A percentile compares a stretch with the other conserved stretches of the same genome.
phyloP scores from a whole-genome alignment of 768 basidiomycete genomes.

The Phaffia tasmanica region DNA sequence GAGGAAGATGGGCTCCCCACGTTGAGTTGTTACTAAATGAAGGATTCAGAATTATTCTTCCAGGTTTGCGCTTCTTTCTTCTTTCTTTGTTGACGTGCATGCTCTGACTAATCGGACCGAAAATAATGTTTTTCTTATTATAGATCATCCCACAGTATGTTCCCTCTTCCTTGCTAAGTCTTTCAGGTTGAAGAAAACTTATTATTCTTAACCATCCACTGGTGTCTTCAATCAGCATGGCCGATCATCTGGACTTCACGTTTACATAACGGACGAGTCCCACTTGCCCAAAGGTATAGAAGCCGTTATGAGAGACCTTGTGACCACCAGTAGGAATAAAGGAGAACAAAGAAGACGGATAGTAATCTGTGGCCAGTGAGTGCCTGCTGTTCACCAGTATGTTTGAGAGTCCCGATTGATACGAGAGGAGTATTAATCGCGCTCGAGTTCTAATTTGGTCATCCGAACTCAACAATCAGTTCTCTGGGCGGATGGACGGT shows the following conservation, averaged over 20 bases:
- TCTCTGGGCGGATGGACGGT: conserved; percentile 39
- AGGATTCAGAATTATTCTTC: conserved; percentile 39
- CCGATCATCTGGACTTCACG: conserved; percentile 33
- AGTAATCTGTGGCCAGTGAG: no score
- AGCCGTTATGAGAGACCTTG: conserved; percentile 35
- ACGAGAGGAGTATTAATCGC: no score
- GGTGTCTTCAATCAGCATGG: conserved; percentile 24
- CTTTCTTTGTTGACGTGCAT: no score
- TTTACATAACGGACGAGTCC: conserved; percentile 33
- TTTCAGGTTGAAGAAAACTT: no score
- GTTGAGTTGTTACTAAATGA: conserved; percentile 34
- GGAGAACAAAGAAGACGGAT: conserved; percentile 32
- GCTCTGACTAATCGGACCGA: neutral
- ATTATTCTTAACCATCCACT: neutral
- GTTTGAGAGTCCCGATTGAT: no score
- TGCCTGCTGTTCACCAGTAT: no score
- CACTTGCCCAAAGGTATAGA: conserved; percentile 36
- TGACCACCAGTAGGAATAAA: conserved; percentile 29
- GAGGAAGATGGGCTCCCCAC: conserved; percentile 37
- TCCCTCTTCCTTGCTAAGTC: neutral
- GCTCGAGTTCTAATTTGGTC: no score
- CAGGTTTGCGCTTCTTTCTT: conserved; percentile 10
- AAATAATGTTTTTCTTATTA: no score
- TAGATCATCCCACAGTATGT: conserved; percentile 39
- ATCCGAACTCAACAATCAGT: no score